These are phyloP conservation scores for Porphyrellus sp. DNA, from an alignment of 1,284 basidiomycete genomes.

Conservation along the genomic window DNA sequence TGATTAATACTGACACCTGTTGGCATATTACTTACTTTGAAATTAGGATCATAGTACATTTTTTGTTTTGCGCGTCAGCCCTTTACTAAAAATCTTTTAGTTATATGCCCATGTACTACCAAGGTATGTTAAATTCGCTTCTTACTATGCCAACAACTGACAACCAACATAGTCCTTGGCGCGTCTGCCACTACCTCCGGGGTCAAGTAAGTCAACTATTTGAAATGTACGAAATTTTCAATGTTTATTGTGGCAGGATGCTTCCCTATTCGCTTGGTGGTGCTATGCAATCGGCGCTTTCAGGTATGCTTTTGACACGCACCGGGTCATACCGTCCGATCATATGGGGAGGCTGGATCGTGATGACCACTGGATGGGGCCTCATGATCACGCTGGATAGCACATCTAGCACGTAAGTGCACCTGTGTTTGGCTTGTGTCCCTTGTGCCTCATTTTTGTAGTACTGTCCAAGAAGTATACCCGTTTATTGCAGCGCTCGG, in stretches of 20 bases:
- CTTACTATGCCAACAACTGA: slow-evolving; percentile 22
- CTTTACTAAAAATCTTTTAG: slow-evolving; percentile 16
- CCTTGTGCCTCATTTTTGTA: slow-evolving; percentile 11
- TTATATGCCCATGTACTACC: slow-evolving; percentile 33
- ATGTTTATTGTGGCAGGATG: slow-evolving; percentile 27
- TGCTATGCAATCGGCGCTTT: slow-evolving; percentile 33
- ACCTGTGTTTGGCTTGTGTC: not conserved
- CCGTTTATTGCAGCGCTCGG: slow-evolving; percentile 37
- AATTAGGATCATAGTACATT: slow-evolving; percentile 29
- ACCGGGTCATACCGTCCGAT: slow-evolving; percentile 39
- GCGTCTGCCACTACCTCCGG: slow-evolving; percentile 44
- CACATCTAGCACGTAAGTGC: slow-evolving; percentile 28
- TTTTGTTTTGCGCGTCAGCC: not conserved
- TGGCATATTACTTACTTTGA: not conserved
- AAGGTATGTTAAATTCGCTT: slow-evolving; percentile 18
- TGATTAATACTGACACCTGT: not conserved
- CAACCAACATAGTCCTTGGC: slow-evolving; percentile 38
- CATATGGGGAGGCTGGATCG: slow-evolving; percentile 33
- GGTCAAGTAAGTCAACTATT: slow-evolving; percentile 27
- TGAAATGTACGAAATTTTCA: not conserved
- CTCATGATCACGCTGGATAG: slow-evolving; percentile 37
- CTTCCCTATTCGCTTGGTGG: slow-evolving; percentile 43
- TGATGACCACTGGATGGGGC: slow-evolving; percentile 37
- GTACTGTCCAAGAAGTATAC: slow-evolving; percentile 34
- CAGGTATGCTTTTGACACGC: slow-evolving; percentile 39